A percentile compares a stretch with the other conserved stretches of the same genome.
Conservation (phyloP, 2,329 filamentous ascomycete genomes). For the Penicillium sp. region DNA sequence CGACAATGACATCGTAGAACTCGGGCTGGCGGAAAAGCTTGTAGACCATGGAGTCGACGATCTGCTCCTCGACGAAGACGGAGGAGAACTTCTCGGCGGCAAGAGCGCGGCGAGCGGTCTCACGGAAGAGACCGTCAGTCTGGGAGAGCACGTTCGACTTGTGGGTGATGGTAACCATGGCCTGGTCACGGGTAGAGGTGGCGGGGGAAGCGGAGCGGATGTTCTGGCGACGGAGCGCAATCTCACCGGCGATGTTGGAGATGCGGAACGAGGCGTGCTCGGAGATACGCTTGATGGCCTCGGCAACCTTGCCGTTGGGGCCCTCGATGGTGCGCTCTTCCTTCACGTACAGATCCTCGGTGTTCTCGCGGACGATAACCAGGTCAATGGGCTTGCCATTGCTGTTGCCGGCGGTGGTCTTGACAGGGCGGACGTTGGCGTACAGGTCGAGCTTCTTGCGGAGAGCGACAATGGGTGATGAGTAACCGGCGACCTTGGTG, state of each 20-base stretch:
- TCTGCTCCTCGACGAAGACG: slow-evolving; percentile 86
- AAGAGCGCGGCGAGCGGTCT: slow-evolving; percentile 72
- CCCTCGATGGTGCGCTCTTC: slow-evolving; percentile 82
- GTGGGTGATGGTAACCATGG: slow-evolving; percentile 94
- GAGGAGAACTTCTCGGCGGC: slow-evolving; percentile 62
- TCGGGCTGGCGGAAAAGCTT: slow-evolving; percentile 96
- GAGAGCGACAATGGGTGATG: slow-evolving; percentile 91
- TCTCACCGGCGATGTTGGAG: slow-evolving; percentile 89
- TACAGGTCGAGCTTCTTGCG: slow-evolving; percentile 94
- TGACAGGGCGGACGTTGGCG: slow-evolving; percentile 95
- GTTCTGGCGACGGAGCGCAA: slow-evolving; percentile 81
- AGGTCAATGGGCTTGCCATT: slow-evolving; percentile 73
- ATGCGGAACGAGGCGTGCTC: slow-evolving; percentile 83
- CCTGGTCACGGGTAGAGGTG: slow-evolving; percentile 57
- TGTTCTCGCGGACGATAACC: slow-evolving; percentile 98
- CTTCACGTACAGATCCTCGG: slow-evolving; percentile 97
- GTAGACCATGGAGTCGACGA: slow-evolving; percentile 99
- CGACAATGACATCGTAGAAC: slow-evolving; percentile 96
- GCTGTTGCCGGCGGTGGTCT: slow-evolving; percentile 62
- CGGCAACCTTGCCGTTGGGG: slow-evolving; percentile 76
- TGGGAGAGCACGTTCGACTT: slow-evolving; percentile 97
- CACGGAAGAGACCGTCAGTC: slow-evolving; percentile 93
- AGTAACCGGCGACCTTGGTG: slow-evolving; percentile 89
- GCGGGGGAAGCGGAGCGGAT: slow-evolving; percentile 61
- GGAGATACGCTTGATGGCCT: slow-evolving; percentile 96